Evolutionary conservation across 2,329 filamentous ascomycete species (phyloP).

Genomic region (Berkeleyomyces basicola): DNA sequence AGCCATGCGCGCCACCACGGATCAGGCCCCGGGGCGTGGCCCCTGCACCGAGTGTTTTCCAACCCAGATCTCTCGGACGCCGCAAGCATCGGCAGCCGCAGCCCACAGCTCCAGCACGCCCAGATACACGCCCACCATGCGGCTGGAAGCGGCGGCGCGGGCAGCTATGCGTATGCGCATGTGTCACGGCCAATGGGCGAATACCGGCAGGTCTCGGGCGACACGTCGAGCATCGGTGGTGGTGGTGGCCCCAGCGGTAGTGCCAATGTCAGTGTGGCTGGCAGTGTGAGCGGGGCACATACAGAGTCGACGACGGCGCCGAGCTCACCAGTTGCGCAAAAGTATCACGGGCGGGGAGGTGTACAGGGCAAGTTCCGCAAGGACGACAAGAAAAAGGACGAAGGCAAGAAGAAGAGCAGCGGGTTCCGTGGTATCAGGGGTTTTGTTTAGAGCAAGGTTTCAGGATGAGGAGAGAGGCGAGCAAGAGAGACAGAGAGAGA

Average conservation of each 20-base stretch:
- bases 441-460: slow-evolving; percentile 15
- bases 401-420: slow-evolving; percentile 25
- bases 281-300: slow-evolving; percentile 30
- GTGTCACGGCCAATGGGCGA: slow-evolving; percentile 9
- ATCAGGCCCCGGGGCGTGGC: slow-evolving; percentile 19
- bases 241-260: not conserved
- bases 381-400: slow-evolving; percentile 29
- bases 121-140: not conserved
- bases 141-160: not conserved
- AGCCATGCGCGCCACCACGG: slow-evolving; percentile 15
- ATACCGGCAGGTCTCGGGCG: not conserved
- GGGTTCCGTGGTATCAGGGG: slow-evolving; percentile 21
- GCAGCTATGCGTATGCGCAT: not conserved
- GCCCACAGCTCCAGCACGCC: not conserved
- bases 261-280: not conserved
- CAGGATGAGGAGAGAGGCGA: not conserved
- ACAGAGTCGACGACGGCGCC: not conserved
- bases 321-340: slow-evolving; percentile 12
- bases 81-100: slow-evolving; percentile 16
- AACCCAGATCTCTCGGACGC: slow-evolving; percentile 28
- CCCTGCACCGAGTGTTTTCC: slow-evolving; percentile 27
- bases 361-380: slow-evolving; percentile 19
- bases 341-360: slow-evolving; percentile 13
- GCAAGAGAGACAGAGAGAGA: not conserved
- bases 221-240: not conserved